Base-by-base conservation (phyloP, 495 filamentous ascomycete genomes). In the Penicillium pulvis region DNA sequence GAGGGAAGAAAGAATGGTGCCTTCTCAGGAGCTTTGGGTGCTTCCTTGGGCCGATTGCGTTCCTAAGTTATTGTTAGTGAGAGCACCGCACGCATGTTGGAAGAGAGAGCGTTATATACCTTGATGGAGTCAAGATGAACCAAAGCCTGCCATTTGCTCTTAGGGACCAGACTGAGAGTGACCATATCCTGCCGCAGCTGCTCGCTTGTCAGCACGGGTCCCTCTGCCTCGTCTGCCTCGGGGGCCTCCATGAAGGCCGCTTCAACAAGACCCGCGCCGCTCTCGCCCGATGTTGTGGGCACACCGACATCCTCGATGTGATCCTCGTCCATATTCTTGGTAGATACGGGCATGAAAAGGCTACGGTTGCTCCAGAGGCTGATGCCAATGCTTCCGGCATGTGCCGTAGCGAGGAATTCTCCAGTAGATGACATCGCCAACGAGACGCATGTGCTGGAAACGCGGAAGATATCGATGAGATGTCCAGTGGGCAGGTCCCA, bases 401-500 rank as follows among this genome's bases (percentile, higher is more conserved):
- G 87, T 3, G 93, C 86, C 12, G 92, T 95, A 30, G 94, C 94
- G 5, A 99, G 81, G 61, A 89, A 99, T 64, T 99, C 94, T 1
- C 93, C 93, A 1, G 91, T 96, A 2, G 81, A 81, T 0, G 94
- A 93, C 77, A 97, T 95, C 14, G 92, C 86, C 24, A 99, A 77
- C 5, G 91, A 85, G 3, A 87, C 92, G 68, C 92, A 94, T 24
- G 86, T 85, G 43, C 78, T 88, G 26, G 84, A 83, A 6, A 93
- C 79, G 48, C 85, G 83, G 70, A 98, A 87, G 5, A 89, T 88
- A 69, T 98, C 94, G 64, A 98, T 92, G 12, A 98, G 81, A 75
- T 98, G 94, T 4, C 91, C 91, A 0, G 94, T 98, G 11, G 94
- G 93, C 26, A 99, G 76, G 75, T 99, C 94, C 93, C 94, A 99